A percentile compares a stretch with the other conserved stretches of the same genome.
These are phyloP conservation scores for Saururus chinensis DNA, from an alignment of 164 flowering plant genomes.

Conservation along the genomic window DNA sequence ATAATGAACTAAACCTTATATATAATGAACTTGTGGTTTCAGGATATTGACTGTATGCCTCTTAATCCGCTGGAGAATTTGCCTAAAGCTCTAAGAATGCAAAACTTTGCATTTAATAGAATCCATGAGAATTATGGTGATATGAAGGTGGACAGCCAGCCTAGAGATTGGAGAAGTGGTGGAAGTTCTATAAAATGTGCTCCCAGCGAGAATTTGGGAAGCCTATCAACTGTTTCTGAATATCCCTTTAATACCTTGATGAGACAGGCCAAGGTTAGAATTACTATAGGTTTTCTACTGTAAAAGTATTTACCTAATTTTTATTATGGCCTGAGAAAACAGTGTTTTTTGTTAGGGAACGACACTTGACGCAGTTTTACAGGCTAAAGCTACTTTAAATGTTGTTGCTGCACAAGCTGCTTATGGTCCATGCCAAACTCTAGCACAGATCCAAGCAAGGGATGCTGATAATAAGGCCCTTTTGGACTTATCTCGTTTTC, in stretches of 20 bases:
- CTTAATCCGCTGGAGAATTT: conserved; percentile 40
- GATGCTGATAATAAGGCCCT: conserved; percentile 63
- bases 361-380: conserved; percentile 22
- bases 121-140: conserved; percentile 31
- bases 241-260: conserved; percentile 25
- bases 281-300: not conserved
- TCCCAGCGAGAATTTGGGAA: conserved; percentile 19
- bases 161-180: conserved; percentile 19
- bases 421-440: conserved; percentile 27
- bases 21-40: not conserved
- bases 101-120: conserved; percentile 20
- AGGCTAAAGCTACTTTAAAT: conserved; percentile 29
- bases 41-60: conserved; percentile 80
- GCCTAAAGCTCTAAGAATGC: conserved; percentile 41
- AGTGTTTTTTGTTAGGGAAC: conserved; percentile 23
- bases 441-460: conserved; percentile 45
- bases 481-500: conserved; percentile 45
- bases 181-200: conserved; percentile 16
- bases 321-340: not conserved
- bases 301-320: not conserved
- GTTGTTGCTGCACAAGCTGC: conserved; percentile 29
- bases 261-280: conserved; percentile 38
- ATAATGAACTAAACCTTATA: too few species aligned
- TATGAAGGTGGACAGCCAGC: conserved; percentile 19
- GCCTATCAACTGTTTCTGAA: conserved; percentile 16